phyloP scores from a whole-genome alignment of 2,329 filamentous ascomycete species.

The Camillea tinctor region DNA sequence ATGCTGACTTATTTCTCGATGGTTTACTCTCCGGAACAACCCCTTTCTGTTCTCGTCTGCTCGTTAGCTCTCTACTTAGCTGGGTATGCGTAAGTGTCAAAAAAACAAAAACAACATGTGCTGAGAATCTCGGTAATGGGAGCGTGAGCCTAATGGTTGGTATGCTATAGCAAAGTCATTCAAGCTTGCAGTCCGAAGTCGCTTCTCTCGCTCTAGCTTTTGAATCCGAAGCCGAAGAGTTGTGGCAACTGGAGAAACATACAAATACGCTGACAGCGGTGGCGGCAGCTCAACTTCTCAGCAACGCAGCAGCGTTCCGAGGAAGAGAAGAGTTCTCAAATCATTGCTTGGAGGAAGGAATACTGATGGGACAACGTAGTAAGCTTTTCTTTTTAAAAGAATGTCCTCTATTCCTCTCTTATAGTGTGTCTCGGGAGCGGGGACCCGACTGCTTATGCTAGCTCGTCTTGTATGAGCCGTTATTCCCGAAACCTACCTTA shows the following conservation, averaged over 20 bases:
- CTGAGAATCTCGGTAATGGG: constrained; percentile 2
- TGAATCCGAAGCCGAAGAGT: constrained; percentile 16
- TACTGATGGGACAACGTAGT: constrained; percentile 18
- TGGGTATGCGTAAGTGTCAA: constrained; percentile 18
- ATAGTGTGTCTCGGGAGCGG: background rate
- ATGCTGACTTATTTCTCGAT: constrained; percentile 20
- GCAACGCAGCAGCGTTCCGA: constrained; percentile 12
- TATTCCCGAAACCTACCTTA: background rate
- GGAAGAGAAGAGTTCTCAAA: constrained; percentile 18
- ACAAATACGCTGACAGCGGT: constrained; percentile 17
- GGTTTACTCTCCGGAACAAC: constrained; percentile 11
- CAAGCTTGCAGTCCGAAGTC: constrained; percentile 16
- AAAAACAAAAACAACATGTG: background rate
- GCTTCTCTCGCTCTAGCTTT: constrained; percentile 5
- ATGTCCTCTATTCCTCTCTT: background rate
- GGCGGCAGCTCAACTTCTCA: constrained; percentile 16
- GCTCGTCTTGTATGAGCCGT: background rate
- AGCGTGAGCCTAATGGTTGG: background rate
- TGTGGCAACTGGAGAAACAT: constrained; percentile 17
- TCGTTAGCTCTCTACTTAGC: constrained; percentile 15
- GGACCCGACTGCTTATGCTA: no score
- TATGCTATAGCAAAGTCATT: constrained; percentile 15
- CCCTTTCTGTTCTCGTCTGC: constrained; percentile 18
- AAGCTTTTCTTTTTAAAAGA: no score
- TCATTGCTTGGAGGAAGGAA: constrained; percentile 16